phyloP scores from a whole-genome alignment of 768 basidiomycete genomes.

The Tubosaeta sp. region DNA sequence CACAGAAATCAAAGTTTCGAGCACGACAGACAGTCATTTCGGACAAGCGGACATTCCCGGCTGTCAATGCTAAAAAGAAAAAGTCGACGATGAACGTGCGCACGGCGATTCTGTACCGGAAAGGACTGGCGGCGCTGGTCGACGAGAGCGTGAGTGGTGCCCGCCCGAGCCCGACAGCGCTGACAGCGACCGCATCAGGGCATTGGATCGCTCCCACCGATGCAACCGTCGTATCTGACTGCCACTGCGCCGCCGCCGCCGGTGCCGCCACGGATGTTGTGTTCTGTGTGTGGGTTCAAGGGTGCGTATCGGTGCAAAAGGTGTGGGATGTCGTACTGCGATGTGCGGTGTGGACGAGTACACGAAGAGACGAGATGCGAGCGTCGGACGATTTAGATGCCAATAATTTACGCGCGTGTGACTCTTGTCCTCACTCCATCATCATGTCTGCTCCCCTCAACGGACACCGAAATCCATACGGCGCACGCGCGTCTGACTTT shows the following conservation, averaged over 20 bases:
- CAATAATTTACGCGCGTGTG: neutral
- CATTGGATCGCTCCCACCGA: constrained; percentile 48
- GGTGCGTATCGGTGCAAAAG: constrained; percentile 74
- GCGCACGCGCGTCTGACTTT: constrained; percentile 88
- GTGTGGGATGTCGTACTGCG: constrained; percentile 76
- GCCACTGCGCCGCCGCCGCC: constrained; percentile 54
- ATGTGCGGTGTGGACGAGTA: constrained; percentile 63
- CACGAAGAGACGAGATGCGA: constrained; percentile 84
- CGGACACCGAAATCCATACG: constrained; percentile 63
- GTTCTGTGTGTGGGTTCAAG: constrained; percentile 86
- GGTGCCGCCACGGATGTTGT: constrained; percentile 67
- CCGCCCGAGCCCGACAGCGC: neutral
- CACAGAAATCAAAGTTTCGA: constrained; percentile 48
- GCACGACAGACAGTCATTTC: constrained; percentile 71
- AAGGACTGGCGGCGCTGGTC: constrained; percentile 66
- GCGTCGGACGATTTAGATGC: constrained; percentile 51
- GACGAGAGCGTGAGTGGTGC: constrained; percentile 71
- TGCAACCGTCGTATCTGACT: constrained; percentile 67
- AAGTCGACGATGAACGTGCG: constrained; percentile 81
- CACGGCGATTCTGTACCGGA: constrained; percentile 77
- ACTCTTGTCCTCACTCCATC: constrained; percentile 8
- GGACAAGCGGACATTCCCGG: constrained; percentile 56
- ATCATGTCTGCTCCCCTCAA: constrained; percentile 36
- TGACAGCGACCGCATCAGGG: constrained; percentile 39
- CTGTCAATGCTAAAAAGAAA: constrained; percentile 46